Conservation (phyloP, 2,329 filamentous ascomycete species). For the Cadophora malorum region DNA sequence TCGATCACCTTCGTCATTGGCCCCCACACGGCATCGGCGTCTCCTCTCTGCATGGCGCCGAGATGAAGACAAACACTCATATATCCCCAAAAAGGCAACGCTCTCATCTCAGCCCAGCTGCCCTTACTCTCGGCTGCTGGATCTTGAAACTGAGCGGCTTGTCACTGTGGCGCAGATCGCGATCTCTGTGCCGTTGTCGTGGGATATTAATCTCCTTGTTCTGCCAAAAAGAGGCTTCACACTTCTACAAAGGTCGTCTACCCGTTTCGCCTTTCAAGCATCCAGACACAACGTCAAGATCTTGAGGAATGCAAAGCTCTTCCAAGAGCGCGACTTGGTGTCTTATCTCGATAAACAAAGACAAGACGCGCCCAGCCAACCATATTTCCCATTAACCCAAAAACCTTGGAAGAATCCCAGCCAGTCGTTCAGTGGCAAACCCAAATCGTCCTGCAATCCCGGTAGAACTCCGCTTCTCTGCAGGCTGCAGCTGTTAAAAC, state of each 20-base stretch:
- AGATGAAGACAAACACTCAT: slow-evolving; percentile 9
- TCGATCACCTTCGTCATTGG: slow-evolving; percentile 9
- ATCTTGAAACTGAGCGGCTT: not conserved
- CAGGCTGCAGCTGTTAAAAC: not conserved
- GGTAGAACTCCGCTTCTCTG: slow-evolving; percentile 5
- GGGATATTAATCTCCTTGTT: not conserved
- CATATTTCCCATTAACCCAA: not conserved
- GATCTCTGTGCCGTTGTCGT: not conserved
- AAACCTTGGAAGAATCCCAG: slow-evolving; percentile 14
- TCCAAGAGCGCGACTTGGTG: not conserved
- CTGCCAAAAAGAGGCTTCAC: not conserved
- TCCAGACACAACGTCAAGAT: not conserved
- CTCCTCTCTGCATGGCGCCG: not conserved
- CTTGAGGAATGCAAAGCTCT: not conserved
- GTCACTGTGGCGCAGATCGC: not conserved
- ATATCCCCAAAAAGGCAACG: not conserved
- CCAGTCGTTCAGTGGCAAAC: not conserved
- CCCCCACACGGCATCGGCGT: slow-evolving; percentile 7
- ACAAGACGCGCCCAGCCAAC: not conserved
- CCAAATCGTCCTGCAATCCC: not conserved
- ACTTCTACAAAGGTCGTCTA: not conserved
- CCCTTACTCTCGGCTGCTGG: not conserved
- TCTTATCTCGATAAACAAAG: not conserved
- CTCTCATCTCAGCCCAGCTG: not conserved
- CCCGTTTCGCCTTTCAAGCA: not conserved